Conservation (phyloP, 139 green algal genomes). For the Chlorella sp. region DNA sequence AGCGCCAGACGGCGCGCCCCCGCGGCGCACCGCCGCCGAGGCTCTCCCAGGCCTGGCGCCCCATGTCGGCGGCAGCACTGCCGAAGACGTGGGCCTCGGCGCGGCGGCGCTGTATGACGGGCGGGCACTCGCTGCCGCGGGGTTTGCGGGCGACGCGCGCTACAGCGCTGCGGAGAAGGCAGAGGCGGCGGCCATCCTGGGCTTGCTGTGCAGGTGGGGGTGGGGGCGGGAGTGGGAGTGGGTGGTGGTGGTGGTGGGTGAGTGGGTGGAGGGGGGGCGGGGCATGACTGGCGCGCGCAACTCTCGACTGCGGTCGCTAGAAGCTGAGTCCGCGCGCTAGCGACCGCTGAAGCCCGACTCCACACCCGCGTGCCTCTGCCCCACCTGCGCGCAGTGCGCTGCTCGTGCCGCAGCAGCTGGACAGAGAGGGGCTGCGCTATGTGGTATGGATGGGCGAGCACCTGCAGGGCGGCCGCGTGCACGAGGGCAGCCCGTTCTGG, state of each 20-base stretch:
- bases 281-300: too few relatives aligned
- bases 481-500: background rate
- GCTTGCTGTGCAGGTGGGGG: slow-evolving; percentile 14
- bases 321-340: too few relatives aligned
- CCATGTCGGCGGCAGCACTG: too few relatives aligned
- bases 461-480: slow-evolving; percentile 10
- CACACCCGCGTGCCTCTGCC: too few relatives aligned
- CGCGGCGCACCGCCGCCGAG: background rate
- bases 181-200: slow-evolving; percentile 7
- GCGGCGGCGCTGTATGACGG: background rate
- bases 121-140: too few relatives aligned
- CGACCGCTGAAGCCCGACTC: too few relatives aligned
- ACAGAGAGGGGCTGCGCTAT: slow-evolving; percentile 10
- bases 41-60: too few relatives aligned
- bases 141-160: background rate
- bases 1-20: background rate
- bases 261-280: too few relatives aligned
- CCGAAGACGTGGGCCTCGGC: background rate
- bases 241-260: too few relatives aligned
- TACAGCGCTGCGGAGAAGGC: background rate
- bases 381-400: too few relatives aligned
- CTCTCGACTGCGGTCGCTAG: too few relatives aligned
- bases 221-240: too few relatives aligned
- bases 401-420: background rate
- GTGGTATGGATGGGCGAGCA: slow-evolving; percentile 21